Percentiles rank a stretch among this genome's conserved stretches.
Conservation (phyloP, 2,329 filamentous ascomycete genomes). For the Colletotrichum sp. region DNA sequence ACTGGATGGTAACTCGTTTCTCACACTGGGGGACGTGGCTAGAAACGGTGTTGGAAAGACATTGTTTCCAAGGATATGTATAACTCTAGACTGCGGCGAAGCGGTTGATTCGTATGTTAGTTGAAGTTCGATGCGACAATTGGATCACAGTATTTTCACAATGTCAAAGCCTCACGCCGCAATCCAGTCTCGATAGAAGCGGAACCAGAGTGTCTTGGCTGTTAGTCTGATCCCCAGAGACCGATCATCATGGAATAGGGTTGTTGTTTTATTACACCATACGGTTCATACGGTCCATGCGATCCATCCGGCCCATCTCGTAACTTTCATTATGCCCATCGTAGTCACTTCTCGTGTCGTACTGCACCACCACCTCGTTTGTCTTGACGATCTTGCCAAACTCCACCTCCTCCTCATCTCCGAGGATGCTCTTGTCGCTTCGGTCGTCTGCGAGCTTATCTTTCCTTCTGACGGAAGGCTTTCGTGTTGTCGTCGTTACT, state of each 20-base stretch:
- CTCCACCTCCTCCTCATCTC: not conserved
- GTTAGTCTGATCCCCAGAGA: not conserved
- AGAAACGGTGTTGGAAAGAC: not conserved
- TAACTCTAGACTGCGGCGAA: not conserved
- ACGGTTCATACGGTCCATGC: constrained; percentile 10
- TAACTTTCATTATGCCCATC: not conserved
- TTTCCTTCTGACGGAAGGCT: not conserved
- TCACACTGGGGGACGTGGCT: not conserved
- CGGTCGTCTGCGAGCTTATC: constrained; percentile 14
- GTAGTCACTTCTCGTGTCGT: constrained; percentile 2
- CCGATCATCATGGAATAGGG: not conserved
- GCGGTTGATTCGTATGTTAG: not conserved
- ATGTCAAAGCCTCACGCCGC: not conserved
- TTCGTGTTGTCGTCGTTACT: not conserved
- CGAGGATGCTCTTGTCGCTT: constrained; percentile 18
- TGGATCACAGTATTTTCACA: not conserved
- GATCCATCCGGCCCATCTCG: constrained; percentile 7
- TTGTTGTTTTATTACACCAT: constrained; percentile 1
- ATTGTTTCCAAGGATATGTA: not conserved
- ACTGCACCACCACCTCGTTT: constrained; percentile 23
- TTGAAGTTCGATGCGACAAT: not conserved
- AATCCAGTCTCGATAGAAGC: not conserved
- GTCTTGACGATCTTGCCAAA: constrained; percentile 24
- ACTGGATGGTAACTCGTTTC: not conserved
- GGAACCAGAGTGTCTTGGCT: not conserved